Evolutionary conservation across 2,329 filamentous ascomycete genomes (phyloP).

Genomic region (Colletotrichum eleusines): DNA sequence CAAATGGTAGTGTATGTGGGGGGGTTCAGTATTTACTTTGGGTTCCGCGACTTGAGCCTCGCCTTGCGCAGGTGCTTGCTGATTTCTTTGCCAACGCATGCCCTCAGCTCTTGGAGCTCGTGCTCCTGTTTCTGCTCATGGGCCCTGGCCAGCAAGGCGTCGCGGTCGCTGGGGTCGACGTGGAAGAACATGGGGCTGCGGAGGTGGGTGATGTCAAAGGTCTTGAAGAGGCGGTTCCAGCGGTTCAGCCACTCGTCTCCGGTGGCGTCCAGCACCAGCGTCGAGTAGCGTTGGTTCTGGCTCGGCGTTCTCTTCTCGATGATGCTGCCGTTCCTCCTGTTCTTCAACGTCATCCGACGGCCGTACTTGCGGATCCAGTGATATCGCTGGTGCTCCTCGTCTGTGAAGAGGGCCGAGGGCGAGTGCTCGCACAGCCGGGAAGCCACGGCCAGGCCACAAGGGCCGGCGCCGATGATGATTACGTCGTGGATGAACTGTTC

Average conservation of each 20-base stretch:
- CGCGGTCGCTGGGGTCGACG: conserved; percentile 79
- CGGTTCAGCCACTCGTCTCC: conserved; percentile 74
- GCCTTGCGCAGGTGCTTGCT: conserved; percentile 80
- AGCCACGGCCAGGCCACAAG: conserved; percentile 80
- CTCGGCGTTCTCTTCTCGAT: conserved; percentile 37
- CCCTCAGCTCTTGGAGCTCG: conserved; percentile 77
- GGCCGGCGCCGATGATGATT: conserved; percentile 79
- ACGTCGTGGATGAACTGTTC: conserved; percentile 67
- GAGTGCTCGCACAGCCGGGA: conserved; percentile 78
- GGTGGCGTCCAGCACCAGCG: conserved; percentile 74
- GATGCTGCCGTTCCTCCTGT: conserved; percentile 56
- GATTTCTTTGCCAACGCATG: conserved; percentile 82
- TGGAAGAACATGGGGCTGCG: conserved; percentile 89
- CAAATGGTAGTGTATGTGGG: not conserved
- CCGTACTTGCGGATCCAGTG: conserved; percentile 79
- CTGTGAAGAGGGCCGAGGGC: conserved; percentile 83
- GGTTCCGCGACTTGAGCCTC: conserved; percentile 44
- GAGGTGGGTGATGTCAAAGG: conserved; percentile 77
- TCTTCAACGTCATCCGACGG: conserved; percentile 69
- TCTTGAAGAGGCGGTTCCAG: conserved; percentile 78
- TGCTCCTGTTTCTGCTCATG: conserved; percentile 69
- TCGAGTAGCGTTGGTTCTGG: conserved; percentile 47
- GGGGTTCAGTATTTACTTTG: conserved; percentile 40
- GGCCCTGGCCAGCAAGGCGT: conserved; percentile 78
- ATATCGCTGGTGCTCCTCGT: conserved; percentile 85